These are phyloP conservation scores for Sphaerobolus stellatus DNA, from an alignment of 1,284 basidiomycete species.

Conservation along the genomic window DNA sequence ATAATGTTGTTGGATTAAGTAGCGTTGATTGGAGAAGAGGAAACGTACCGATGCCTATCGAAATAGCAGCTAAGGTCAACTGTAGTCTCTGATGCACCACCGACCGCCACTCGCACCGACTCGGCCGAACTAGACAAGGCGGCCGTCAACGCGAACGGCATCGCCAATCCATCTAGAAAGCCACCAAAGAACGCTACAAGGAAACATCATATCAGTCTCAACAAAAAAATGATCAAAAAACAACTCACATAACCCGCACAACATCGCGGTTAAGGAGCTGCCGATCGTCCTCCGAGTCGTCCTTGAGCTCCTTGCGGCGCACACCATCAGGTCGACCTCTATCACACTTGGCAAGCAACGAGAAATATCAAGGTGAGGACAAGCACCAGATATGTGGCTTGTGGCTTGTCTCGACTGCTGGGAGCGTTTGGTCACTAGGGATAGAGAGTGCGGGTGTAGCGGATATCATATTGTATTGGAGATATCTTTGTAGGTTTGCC, in stretches of 20 bases:
- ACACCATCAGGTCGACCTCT: conserved; percentile 52
- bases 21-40: too few species aligned
- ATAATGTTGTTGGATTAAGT: too few species aligned
- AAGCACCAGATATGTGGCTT: too few species aligned
- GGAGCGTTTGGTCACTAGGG: too few species aligned
- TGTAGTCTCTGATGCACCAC: conserved; percentile 89
- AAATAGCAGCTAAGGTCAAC: conserved; percentile 95
- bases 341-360: conserved; percentile 68
- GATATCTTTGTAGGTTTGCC: too few species aligned
- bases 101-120: conserved; percentile 85
- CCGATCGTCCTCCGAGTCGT: conserved; percentile 73
- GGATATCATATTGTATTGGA: too few species aligned
- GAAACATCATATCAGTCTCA: background rate
- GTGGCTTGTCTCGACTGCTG: too few species aligned
- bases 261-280: conserved; percentile 82
- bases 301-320: conserved; percentile 82
- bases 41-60: conserved; percentile 99
- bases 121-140: conserved; percentile 91
- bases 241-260: conserved; percentile 58
- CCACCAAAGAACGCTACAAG: conserved; percentile 68
- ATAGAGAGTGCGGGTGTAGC: too few species aligned
- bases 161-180: conserved; percentile 93
- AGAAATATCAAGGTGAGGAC: too few species aligned
- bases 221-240: background rate
- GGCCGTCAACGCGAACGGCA: conserved; percentile 88